These are phyloP conservation scores for Solanum paucissectum DNA, from an alignment of 257 asterid genomes.

Conservation along the genomic window DNA sequence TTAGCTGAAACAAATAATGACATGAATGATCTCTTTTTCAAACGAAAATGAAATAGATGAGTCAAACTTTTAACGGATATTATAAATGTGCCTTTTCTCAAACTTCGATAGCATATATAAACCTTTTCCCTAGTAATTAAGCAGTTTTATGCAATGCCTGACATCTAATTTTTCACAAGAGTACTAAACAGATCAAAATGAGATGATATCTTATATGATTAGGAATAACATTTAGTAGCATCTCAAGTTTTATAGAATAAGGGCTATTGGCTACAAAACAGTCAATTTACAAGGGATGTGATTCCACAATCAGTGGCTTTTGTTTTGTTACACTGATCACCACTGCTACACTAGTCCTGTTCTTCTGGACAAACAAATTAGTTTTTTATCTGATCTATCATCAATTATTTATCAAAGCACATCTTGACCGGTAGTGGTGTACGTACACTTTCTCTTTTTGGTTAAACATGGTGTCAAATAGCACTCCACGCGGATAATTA, in stretches of 20 bases:
- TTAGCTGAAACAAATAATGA: too few relatives aligned
- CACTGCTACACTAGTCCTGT: neutral
- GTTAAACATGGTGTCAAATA: neutral
- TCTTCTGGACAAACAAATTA: neutral
- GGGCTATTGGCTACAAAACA: neutral
- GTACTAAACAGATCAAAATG: neutral
- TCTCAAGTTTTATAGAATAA: neutral
- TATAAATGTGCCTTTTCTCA: too few relatives aligned
- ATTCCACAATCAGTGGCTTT: neutral
- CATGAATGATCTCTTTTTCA: too few relatives aligned
- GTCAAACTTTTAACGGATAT: too few relatives aligned
- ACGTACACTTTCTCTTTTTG: neutral
- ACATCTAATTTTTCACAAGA: neutral
- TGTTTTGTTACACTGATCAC: neutral
- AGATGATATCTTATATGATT: neutral
- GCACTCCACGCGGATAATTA: too few relatives aligned
- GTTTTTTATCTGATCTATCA: too few relatives aligned
- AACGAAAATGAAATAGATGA: too few relatives aligned
- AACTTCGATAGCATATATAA: too few relatives aligned
- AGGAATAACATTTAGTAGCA: neutral
- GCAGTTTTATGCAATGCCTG: neutral
- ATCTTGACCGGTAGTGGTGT: neutral
- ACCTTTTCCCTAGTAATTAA: neutral
- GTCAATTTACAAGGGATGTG: neutral
- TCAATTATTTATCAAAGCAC: too few relatives aligned